Base-by-base conservation (phyloP, 768 basidiomycete genomes). In the Macrolepiota dolichaula region DNA sequence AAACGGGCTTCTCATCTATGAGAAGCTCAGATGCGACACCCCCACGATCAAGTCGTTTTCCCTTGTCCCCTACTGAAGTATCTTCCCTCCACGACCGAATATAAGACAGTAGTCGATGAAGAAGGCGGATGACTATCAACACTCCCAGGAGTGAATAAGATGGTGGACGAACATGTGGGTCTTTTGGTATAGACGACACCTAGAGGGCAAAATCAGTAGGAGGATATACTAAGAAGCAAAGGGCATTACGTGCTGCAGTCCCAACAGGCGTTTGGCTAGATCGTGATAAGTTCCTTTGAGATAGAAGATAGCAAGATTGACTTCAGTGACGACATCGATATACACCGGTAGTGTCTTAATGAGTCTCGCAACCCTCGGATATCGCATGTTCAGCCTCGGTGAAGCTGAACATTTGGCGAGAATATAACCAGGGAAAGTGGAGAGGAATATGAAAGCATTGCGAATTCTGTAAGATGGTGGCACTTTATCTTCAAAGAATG, bases 71-170 rank as follows among this genome's bases (percentile, higher is more conserved):
- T 65, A 53, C 42, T 60, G 42, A 24, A 11, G 44, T 17, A 40
- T 62, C 62, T 57, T 69, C 35, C 12, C 63, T 51, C 64, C 64
- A 64, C 50, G 69, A 69, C 51, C 77, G 81, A 42, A 85, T 55
- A 71, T 77, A 79, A 13, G 67, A 73, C 37, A 84, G 56, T 4
- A 91, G 74, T 7, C 90, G 85, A 71, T 92, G 79, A 6, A 85
- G 64, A 2, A 93, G 80, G 56, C 90, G 79, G 36, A 87, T 70
- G 29, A 78, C 74, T 32, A 95, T 82, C 55, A 95, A 77, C 42
- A 93, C 75, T 12, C 93, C 93, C 4, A 95, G 80, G 19, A 95
- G 71, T n/a, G 92, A 88, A 72, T 95, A 95, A 15, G 93, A 94
- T 5, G 93, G 93, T 7, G 91, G 88, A 52, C 86, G 81, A 10